These are phyloP conservation scores for Rhodotorula sp. DNA, from an alignment of 1,284 basidiomycete genomes.

Conservation along the genomic window DNA sequence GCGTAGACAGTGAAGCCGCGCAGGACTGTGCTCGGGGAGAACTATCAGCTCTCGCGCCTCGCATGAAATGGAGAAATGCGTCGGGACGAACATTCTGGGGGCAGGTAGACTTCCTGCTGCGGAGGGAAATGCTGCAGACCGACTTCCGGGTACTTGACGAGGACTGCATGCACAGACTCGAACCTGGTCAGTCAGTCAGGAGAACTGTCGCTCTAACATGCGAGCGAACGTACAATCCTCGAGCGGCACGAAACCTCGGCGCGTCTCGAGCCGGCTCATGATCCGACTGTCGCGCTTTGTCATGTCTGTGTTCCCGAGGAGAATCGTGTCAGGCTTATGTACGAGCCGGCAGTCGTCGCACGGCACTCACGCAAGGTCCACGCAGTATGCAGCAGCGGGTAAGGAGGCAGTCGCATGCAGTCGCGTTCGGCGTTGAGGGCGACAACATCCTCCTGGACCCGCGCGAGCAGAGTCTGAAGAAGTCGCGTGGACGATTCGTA, in stretches of 20 bases:
- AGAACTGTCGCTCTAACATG: no score
- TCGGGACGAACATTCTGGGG: constrained; percentile 25
- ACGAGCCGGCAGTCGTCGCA: background rate
- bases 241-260: constrained; percentile 32
- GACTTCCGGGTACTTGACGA: constrained; percentile 24
- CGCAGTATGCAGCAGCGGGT: constrained; percentile 15
- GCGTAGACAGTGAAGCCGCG: constrained; percentile 30
- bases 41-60: background rate
- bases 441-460: constrained; percentile 19
- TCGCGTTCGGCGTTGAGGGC: constrained; percentile 12
- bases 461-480: constrained; percentile 25
- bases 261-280: constrained; percentile 35
- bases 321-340: no score
- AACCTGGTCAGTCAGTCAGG: background rate
- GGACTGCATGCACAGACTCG: background rate
- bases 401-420: background rate
- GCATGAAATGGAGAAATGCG: background rate
- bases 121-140: constrained; percentile 16
- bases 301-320: constrained; percentile 13
- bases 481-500: constrained; percentile 34
- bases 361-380: constrained; percentile 31
- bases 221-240: constrained; percentile 25
- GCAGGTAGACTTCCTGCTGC: constrained; percentile 11
- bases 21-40: constrained; percentile 7
- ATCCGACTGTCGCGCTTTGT: constrained; percentile 35